Conservation (phyloP, 2,329 filamentous ascomycete genomes). For the Aureobasidium vineae region DNA sequence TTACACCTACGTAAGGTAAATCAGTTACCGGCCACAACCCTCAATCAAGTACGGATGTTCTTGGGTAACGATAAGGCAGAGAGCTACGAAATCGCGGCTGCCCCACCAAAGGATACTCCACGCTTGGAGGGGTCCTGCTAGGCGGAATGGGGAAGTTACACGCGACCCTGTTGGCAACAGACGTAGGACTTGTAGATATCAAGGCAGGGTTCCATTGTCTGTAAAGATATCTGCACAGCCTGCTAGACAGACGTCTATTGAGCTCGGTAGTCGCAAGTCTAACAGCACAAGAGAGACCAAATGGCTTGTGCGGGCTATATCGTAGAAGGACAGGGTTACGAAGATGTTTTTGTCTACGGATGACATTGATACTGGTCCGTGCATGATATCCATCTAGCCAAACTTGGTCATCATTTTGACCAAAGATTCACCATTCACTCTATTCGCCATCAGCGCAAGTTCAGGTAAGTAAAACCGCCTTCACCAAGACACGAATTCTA, state of each 20-base stretch:
- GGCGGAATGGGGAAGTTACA: not conserved
- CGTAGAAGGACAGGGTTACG: not conserved
- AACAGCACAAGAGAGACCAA: too few relatives aligned
- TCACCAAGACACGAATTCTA: not conserved
- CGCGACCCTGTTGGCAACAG: slow-evolving; percentile 14
- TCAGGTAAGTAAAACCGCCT: not conserved
- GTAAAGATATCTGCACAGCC: not conserved
- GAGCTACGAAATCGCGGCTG: slow-evolving; percentile 15
- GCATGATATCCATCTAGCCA: slow-evolving; percentile 1
- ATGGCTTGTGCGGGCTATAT: not conserved
- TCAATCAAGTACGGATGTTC: not conserved
- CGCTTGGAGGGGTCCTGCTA: slow-evolving; percentile 18
- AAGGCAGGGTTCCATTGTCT: not conserved
- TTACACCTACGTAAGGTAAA: slow-evolving; percentile 11
- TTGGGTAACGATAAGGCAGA: slow-evolving; percentile 20
- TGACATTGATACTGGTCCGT: not conserved
- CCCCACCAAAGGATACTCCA: slow-evolving; percentile 22
- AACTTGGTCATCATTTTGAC: slow-evolving; percentile 12
- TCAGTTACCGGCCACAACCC: not conserved
- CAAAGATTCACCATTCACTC: slow-evolving; percentile 12
- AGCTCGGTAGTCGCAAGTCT: too few relatives aligned
- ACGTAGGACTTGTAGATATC: not conserved
- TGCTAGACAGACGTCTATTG: not conserved
- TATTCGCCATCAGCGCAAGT: not conserved
- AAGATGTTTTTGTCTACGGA: not conserved